Percentiles rank a stretch among this genome's conserved stretches.
phyloP scores from a whole-genome alignment of 2,329 filamentous ascomycete genomes.

The Didymella keratinophila region DNA sequence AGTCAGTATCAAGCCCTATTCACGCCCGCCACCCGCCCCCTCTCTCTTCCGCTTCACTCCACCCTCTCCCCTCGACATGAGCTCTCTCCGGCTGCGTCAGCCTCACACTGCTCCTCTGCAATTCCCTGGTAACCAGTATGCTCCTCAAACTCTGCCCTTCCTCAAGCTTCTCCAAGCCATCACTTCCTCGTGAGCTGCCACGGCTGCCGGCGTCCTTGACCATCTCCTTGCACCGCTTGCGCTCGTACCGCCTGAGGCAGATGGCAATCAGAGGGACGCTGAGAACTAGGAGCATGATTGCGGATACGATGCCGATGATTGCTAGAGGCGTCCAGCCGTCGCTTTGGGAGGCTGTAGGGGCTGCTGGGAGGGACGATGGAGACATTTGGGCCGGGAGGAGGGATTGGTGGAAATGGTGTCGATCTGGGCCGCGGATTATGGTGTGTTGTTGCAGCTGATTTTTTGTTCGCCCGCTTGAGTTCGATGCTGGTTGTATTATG shows the following conservation, averaged over 20 bases:
- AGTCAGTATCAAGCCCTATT: background rate
- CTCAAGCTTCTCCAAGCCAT: conserved; percentile 2
- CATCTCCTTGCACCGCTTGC: conserved; percentile 30
- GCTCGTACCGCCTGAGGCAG: conserved; percentile 29
- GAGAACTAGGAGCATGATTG: conserved; percentile 29
- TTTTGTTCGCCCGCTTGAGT: background rate
- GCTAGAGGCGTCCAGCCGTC: conserved; percentile 32
- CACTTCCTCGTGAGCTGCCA: conserved; percentile 19
- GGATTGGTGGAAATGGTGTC: too few species aligned
- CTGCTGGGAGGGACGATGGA: conserved; percentile 16
- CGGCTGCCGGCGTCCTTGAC: conserved; percentile 19
- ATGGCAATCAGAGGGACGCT: conserved; percentile 32
- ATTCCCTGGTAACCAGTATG: conserved; percentile 34
- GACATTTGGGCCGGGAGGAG: background rate
- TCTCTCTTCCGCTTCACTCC: conserved; percentile 30
- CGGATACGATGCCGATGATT: conserved; percentile 36
- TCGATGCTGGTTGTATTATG: background rate
- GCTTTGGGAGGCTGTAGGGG: conserved; percentile 23
- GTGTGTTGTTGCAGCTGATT: background rate
- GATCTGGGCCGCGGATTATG: too few species aligned
- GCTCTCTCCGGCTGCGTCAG: conserved; percentile 26
- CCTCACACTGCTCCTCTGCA: conserved; percentile 32
- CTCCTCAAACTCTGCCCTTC: conserved; percentile 33
- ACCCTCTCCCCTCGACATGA: conserved; percentile 24
- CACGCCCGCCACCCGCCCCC: conserved; percentile 24